Evolutionary conservation across 2,329 filamentous ascomycete species (phyloP), one percentile per base, ranked within the genome.

Genomic region (Fusarium veterinarium): DNA sequence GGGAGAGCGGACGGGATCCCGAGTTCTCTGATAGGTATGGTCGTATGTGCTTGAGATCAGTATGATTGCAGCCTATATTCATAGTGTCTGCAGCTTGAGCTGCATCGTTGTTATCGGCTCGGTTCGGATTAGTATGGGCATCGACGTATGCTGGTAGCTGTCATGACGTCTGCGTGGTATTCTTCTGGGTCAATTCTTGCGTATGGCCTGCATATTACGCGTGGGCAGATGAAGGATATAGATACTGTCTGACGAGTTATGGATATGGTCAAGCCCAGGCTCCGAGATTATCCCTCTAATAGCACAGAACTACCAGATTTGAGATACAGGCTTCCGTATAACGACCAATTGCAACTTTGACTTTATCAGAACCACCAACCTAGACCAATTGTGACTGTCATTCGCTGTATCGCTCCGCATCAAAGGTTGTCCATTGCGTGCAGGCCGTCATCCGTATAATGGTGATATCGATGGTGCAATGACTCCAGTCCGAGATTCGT

Each of bases 1-100:
- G 49, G 49, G 49, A 52, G 49, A 52, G 49, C 49, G 49, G 49
- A 52, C 49, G 49, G 49, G 49, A 52, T 52, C 49, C 33, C 49
- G 49, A 37, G 33, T 52, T 52, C 33, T 52, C 49, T 52, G 49
- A 28, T 52, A 52, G 49, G 49, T 52, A 52, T 52, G 49, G 23
- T 38, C 49, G 33, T 52, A 52, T 38, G 49, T 52, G 19, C 6
- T 38, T n/a, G 7, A 17, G 0, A 0, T 2, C 0, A 0, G 7
- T 16, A 5, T 28, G 7, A 5, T 38, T 28, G 10, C 19, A 52
- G 13, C 2, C 1, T 38, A 52, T 52, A 38, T 37, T 0, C 2
- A 20, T 7, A 3, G 11, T 0, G 6, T 16, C 7, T 4, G 6
- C 13, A 12, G 19, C 23, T 38, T 38, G 17, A 20, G 23, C 13